Base-by-base conservation (phyloP, 139 green algal species). In the Chlorella sp. region DNA sequence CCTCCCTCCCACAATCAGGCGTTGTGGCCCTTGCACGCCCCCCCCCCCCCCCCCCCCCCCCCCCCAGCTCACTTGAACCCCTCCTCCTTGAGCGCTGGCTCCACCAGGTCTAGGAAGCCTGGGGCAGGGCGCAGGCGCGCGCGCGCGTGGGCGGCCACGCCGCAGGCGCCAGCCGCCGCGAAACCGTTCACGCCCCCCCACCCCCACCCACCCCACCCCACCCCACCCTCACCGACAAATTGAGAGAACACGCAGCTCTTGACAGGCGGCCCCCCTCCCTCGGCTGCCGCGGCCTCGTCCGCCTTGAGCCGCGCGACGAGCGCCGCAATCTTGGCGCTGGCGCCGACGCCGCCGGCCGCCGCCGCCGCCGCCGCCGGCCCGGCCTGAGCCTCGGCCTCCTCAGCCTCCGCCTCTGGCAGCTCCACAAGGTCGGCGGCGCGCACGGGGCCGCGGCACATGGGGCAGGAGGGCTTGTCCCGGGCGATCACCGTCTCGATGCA, bases 191-290 rank as follows among this genome's bases (percentile, higher is more conserved):
- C n/a, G n/a, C n/a, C n/a, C n/a, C n/a, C n/a, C n/a, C n/a, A n/a
- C n/a, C n/a, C n/a, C n/a, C n/a, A n/a, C n/a, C n/a, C n/a, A n/a
- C n/a, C n/a, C n/a, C n/a, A n/a, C n/a, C n/a, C n/a, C n/a, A n/a
- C n/a, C n/a, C n/a, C n/a, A n/a, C n/a, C n/a, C n/a, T n/a, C n/a
- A n/a, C n/a, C n/a, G n/a, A n/a, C n/a, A 89, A 93, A 98, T 79
- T 98, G 94, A 17, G 73, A 89, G 83, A 98, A 98, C n/a, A 98
- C 90, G 21, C 97, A 85, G 29, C 90, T 87, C 81, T 96, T 95
- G n/a, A 79, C 55, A 3, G 71, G 64, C 5, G 29, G 62, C 36
- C 0, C 29, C 7, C 40, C 45, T 21, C 21, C 70, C 55, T 63
- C 82, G 40, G 53, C 74, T 27, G 60, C 63, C 43, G 38, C 53